Evolutionary conservation across 2,329 filamentous ascomycete species (phyloP).

Genomic region (Lasiodiplodia sp.): DNA sequence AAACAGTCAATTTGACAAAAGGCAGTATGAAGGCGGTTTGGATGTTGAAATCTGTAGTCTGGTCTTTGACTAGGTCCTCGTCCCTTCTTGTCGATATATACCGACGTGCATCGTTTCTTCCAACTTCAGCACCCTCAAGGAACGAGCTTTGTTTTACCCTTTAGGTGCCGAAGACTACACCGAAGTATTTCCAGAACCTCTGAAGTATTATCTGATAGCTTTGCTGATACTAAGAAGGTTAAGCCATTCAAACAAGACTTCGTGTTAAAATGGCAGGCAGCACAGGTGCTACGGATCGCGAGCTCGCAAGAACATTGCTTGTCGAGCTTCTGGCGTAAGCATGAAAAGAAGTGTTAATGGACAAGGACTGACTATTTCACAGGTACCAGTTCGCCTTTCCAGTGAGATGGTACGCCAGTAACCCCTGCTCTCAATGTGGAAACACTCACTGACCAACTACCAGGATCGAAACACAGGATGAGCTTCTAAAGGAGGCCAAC

Average conservation of each 20-base stretch:
- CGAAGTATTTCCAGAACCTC: not conserved
- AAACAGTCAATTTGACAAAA: too few species aligned
- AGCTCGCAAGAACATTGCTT: not conserved
- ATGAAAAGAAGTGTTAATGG: too few species aligned
- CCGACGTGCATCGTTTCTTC: not conserved
- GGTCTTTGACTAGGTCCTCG: not conserved
- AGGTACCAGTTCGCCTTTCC: constrained; percentile 1
- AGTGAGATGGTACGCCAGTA: not conserved
- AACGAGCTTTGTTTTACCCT: too few species aligned
- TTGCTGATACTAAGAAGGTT: not conserved
- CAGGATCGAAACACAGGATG: constrained; percentile 29
- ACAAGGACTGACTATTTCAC: not conserved
- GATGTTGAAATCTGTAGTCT: too few species aligned
- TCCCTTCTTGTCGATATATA: not conserved
- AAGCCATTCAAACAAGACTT: not conserved
- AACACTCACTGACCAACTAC: not conserved
- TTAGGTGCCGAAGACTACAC: too few species aligned
- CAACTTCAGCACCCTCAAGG: not conserved
- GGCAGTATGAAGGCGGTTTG: too few species aligned
- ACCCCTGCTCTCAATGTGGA: not conserved
- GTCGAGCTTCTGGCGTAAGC: constrained; percentile 4
- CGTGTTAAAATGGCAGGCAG: not conserved
- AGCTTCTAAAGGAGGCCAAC: not conserved
- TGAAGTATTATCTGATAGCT: too few species aligned
- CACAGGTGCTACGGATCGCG: not conserved